Evolutionary conservation across 2,329 filamentous ascomycete genomes (phyloP).

Genomic region (Penicillium olsonii): DNA sequence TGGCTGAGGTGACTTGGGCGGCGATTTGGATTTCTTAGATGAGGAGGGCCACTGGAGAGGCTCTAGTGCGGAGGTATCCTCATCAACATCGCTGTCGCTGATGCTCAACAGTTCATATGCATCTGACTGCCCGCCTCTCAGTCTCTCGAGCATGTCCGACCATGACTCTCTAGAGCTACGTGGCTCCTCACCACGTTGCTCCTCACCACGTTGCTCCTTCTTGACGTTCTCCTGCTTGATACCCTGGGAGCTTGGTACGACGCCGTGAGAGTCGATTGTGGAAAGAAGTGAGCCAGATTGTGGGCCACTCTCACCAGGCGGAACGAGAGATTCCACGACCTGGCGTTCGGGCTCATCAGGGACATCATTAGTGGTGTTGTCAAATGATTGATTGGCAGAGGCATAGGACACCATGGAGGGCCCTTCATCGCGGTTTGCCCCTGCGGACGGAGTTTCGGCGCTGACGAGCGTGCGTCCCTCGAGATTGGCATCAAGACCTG

Average conservation of each 20-base stretch:
- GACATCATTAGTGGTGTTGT: slow-evolving; percentile 1
- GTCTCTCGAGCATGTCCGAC: background rate
- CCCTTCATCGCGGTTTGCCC: slow-evolving; percentile 15
- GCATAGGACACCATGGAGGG: slow-evolving; percentile 18
- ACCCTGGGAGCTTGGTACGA: background rate
- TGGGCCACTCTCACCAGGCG: slow-evolving; percentile 7
- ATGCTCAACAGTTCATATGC: background rate
- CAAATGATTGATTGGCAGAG: slow-evolving; percentile 21
- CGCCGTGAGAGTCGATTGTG: slow-evolving; percentile 6
- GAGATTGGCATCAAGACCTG: slow-evolving; percentile 13
- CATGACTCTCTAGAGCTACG: slow-evolving; percentile 3
- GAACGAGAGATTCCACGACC: slow-evolving; percentile 13
- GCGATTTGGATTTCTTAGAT: background rate
- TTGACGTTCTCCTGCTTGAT: background rate
- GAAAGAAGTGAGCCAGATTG: slow-evolving; percentile 19
- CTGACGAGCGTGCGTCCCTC: slow-evolving; percentile 25
- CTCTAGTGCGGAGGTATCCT: background rate
- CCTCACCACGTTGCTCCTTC: too few relatives aligned
- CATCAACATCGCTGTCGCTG: background rate
- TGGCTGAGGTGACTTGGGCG: slow-evolving; percentile 13
- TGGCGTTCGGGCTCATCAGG: slow-evolving; percentile 10
- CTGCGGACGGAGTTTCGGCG: slow-evolving; percentile 12
- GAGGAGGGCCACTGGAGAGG: background rate
- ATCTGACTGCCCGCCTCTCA: background rate
- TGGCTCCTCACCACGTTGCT: too few relatives aligned